phyloP scores from a whole-genome alignment of 148 eudicot species.

The Heliosperma pusillum region DNA sequence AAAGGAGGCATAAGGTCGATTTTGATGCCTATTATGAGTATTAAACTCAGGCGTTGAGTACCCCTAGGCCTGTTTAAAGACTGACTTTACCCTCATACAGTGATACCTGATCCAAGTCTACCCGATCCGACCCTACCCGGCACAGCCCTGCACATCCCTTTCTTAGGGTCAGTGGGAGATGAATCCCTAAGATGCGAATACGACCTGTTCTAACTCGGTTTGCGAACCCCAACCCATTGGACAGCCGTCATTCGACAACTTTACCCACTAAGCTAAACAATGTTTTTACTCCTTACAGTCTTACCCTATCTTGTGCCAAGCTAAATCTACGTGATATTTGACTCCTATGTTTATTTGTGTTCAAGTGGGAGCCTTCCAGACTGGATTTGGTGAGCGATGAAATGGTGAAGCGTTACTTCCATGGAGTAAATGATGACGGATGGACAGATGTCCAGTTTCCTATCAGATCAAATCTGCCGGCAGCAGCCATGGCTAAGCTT shows the following conservation, averaged over 20 bases:
- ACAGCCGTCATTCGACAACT: not conserved
- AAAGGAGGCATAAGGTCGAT: too few species aligned
- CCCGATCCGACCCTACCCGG: too few species aligned
- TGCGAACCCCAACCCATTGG: not conserved
- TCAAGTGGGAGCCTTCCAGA: slow-evolving; percentile 83
- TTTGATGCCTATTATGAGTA: too few species aligned
- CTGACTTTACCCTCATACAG: not conserved
- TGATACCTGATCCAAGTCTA: too few species aligned
- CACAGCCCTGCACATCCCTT: not conserved
- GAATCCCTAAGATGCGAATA: not conserved
- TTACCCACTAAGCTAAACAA: not conserved
- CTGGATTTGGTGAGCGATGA: slow-evolving; percentile 56
- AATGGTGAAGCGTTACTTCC: slow-evolving; percentile 68
- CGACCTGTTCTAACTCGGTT: not conserved
- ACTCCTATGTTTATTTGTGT: not conserved
- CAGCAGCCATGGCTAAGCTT: slow-evolving; percentile 76
- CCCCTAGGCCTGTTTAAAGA: not conserved
- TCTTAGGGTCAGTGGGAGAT: too few species aligned
- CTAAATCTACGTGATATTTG: not conserved
- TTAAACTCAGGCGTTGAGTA: too few species aligned
- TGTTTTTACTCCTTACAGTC: not conserved
- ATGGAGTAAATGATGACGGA: slow-evolving; percentile 45
- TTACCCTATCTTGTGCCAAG: too few species aligned
- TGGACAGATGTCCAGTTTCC: slow-evolving; percentile 78
- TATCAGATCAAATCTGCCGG: slow-evolving; percentile 54